Evolutionary conservation across 768 basidiomycete genomes (phyloP).

Genomic region (Phlebiopsis gigantea): DNA sequence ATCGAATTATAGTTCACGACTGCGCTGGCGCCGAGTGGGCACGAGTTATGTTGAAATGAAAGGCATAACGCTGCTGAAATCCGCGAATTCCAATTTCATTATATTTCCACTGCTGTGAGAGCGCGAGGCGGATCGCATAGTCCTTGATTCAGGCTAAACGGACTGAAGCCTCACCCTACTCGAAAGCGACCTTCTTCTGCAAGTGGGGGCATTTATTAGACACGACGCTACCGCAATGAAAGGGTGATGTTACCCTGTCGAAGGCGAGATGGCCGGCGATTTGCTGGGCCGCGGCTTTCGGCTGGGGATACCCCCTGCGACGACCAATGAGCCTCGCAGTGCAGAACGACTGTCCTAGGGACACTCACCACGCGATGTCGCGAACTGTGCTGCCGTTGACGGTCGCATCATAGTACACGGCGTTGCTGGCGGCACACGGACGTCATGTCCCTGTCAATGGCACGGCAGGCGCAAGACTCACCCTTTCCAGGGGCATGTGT

Average conservation of each 20-base stretch:
- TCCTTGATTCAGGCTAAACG: no score
- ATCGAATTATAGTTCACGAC: no score
- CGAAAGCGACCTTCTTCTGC: no score
- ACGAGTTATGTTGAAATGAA: no score
- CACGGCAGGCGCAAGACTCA: constrained; percentile 22
- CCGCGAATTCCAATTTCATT: no score
- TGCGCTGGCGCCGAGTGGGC: no score
- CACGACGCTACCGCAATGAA: no score
- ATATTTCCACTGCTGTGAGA: no score
- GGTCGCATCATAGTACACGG: constrained; percentile 58
- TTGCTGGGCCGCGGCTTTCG: constrained; percentile 49
- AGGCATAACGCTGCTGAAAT: no score
- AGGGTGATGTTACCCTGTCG: constrained; percentile 80
- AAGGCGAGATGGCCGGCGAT: constrained; percentile 72
- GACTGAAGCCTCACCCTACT: no score
- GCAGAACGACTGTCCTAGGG: background rate
- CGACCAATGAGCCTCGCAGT: background rate
- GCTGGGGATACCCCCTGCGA: constrained; percentile 62
- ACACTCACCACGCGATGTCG: constrained; percentile 62
- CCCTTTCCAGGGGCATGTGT: constrained; percentile 72
- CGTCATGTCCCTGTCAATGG: background rate
- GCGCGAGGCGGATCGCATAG: no score
- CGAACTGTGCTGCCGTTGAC: constrained; percentile 43
- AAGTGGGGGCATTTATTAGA: no score
- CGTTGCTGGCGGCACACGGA: constrained; percentile 38